Conservation (phyloP, 306 rosid species). For the Parietaria judaica region DNA sequence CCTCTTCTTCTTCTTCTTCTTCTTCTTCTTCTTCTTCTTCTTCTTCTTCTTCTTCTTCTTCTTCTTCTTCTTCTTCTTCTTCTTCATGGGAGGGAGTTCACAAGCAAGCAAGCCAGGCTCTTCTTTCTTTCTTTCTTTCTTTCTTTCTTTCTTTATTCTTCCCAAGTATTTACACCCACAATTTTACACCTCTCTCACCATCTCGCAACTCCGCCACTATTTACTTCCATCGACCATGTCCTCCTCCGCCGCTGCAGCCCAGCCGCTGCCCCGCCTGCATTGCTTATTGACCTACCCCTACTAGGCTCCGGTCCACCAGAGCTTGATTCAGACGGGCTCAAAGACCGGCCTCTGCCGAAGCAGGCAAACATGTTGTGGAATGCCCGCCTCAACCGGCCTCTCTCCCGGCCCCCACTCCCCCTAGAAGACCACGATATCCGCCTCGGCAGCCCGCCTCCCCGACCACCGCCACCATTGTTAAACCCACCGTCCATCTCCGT, state of each 20-base stretch:
- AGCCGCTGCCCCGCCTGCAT: slow-evolving; percentile 5
- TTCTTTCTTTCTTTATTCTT: neutral
- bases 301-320: slow-evolving; percentile 20
- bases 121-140: neutral
- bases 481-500: slow-evolving; percentile 77
- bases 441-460: slow-evolving; percentile 43
- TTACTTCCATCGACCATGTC: slow-evolving; percentile 77
- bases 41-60: neutral
- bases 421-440: slow-evolving; percentile 52
- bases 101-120: neutral
- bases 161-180: slow-evolving; percentile 19
- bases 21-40: neutral
- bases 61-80: neutral
- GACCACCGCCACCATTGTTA: slow-evolving; percentile 23
- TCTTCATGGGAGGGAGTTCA: neutral
- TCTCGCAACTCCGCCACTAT: slow-evolving; percentile 47
- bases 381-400: slow-evolving; percentile 36
- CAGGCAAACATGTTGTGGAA: slow-evolving; percentile 44
- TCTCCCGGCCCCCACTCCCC: slow-evolving; percentile 42
- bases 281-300: slow-evolving; percentile 17
- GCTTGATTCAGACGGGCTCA: slow-evolving; percentile 11
- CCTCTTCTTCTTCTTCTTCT: too few relatives aligned
- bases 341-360: slow-evolving; percentile 32
- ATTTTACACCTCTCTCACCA: slow-evolving; percentile 25
- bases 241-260: slow-evolving; percentile 34